Evolutionary conservation across 2,329 filamentous ascomycete genomes (phyloP).

Genomic region (Myriosclerotinia curreyana): DNA sequence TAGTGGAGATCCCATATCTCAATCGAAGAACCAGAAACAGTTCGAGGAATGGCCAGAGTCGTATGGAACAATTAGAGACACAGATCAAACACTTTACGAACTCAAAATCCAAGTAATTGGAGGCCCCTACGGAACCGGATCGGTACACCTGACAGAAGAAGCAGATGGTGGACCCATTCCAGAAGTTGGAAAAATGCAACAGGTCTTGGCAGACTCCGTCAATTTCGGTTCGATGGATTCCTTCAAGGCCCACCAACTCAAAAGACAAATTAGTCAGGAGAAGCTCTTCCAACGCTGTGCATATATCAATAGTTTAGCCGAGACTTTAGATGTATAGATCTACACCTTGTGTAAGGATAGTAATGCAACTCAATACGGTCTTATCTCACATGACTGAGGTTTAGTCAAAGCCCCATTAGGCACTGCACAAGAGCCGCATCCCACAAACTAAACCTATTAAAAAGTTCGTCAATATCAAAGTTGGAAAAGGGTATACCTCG

Average conservation of each 20-base stretch:
- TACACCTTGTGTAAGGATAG: background rate
- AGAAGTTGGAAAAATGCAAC: background rate
- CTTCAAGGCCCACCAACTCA: background rate
- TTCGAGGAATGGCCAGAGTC: constrained; percentile 7
- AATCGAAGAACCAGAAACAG: background rate
- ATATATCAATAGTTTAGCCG: background rate
- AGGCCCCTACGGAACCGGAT: background rate
- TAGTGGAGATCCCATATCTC: background rate
- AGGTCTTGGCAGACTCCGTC: background rate
- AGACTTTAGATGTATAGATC: background rate
- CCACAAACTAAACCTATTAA: too few species aligned
- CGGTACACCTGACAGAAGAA: background rate
- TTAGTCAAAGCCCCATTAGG: too few species aligned
- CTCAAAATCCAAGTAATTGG: constrained; percentile 10
- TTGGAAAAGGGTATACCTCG: too few species aligned
- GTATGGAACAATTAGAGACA: background rate
- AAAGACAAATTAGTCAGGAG: background rate
- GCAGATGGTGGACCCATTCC: too few species aligned
- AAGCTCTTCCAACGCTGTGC: background rate
- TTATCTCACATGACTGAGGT: too few species aligned
- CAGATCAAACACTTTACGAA: background rate
- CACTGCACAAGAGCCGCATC: too few species aligned
- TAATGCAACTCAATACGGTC: too few species aligned
- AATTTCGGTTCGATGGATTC: background rate
- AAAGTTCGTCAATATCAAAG: too few species aligned